Base-by-base conservation (phyloP, 2,329 filamentous ascomycete species). In the Macrophomina pseudophaseolina region DNA sequence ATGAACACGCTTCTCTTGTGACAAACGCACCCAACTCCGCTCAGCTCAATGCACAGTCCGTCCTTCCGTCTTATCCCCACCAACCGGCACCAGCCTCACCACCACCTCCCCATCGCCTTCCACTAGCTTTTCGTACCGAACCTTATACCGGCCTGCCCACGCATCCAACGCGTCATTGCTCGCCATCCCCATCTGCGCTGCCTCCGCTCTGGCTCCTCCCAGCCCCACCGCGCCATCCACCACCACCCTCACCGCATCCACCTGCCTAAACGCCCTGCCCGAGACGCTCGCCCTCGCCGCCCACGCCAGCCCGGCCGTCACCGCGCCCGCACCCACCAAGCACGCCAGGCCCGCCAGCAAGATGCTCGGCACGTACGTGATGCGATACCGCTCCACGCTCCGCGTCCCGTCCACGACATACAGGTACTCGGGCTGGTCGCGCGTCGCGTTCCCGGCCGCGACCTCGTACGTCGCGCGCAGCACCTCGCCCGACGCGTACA, bases 401-500 rank as follows among this genome's bases (percentile, higher is more conserved):
- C 23, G 42, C 6, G 64, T 51, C 16, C 38, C 65, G 1, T 33
- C 18, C 5, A 70, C 69, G 4, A 62, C 12, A 67, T 64, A 16
- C 35, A 65, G 65, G n/a, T 54, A 66, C 14, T 66, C 46, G 4
- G 65, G 33, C 12, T 11, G 49, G 14, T 66, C 46, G 8, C 33
- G 5, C 35, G 69, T 38, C n/a, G 63, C 33, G 14, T 65, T 66
- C 5, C 16, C 62, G 2, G 66, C 68, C 1, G 69, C 67, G n/a
- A 71, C 67, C 32, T 70, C 70, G 56, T 71, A 67, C 14, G 67
- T 30, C 5, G 70, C 66, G 14, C 70, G 70, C 58, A 69, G 64
- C 14, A 59, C 64, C 52, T 70, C 69, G 2, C 66, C 70, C 1
- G 68, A 66, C 7, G 66, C 69, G 44, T 70, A 71, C 7, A 71